phyloP scores from a whole-genome alignment of 257 asterid species.

The Fraxinus anomala region DNA sequence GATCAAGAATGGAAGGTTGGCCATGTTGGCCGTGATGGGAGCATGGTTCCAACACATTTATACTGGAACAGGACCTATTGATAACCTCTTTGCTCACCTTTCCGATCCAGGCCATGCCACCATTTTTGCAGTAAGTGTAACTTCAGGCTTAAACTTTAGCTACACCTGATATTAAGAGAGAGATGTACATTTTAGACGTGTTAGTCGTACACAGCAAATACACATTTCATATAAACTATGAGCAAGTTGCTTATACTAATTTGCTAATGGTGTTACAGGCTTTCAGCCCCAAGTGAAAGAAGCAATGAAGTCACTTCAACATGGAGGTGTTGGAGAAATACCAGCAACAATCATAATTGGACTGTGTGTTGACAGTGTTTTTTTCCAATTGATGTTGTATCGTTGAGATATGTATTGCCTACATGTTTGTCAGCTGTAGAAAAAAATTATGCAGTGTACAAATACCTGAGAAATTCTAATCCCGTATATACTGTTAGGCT shows the following conservation, averaged over 20 bases:
- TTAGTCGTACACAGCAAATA: neutral
- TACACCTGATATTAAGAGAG: neutral
- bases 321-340: slow-evolving; percentile 33
- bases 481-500: slow-evolving; percentile 30
- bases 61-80: slow-evolving; percentile 95
- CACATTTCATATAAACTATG: neutral
- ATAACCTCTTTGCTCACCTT: slow-evolving; percentile 94
- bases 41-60: slow-evolving; percentile 99
- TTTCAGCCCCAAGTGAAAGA: slow-evolving; percentile 72
- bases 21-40: slow-evolving; percentile 97
- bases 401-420: slow-evolving; percentile 37
- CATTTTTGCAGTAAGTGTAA: slow-evolving; percentile 77
- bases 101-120: slow-evolving; percentile 98
- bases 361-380: slow-evolving; percentile 29
- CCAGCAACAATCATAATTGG: slow-evolving; percentile 26
- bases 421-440: slow-evolving; percentile 46
- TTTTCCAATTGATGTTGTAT: slow-evolving; percentile 42
- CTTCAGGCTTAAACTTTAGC: slow-evolving; percentile 2
- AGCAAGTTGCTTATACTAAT: slow-evolving; percentile 9
- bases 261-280: slow-evolving; percentile 52
- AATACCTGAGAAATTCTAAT: slow-evolving; percentile 39
- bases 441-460: slow-evolving; percentile 65
- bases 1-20: slow-evolving; percentile 87
- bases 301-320: slow-evolving; percentile 22
- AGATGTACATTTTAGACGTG: neutral